Conservation (phyloP, 371 early-diverging fungal genomes). For the Mucor indicus region DNA sequence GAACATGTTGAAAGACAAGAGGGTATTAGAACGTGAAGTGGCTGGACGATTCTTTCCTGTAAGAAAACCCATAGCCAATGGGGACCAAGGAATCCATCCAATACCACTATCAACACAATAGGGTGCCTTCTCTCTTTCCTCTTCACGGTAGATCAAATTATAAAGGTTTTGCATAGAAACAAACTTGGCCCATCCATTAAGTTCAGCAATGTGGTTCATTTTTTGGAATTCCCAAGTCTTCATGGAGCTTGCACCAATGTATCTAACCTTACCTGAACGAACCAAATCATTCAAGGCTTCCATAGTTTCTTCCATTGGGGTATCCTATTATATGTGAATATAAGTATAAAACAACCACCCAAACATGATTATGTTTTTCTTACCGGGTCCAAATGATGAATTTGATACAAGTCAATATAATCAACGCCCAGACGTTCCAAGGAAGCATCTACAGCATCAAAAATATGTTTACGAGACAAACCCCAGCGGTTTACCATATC, state of each 20-base stretch:
- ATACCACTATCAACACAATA: constrained; percentile 43
- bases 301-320: constrained; percentile 52
- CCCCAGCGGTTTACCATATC: constrained; percentile 32
- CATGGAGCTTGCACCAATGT: constrained; percentile 39
- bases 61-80: constrained; percentile 41
- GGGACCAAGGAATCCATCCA: constrained; percentile 54
- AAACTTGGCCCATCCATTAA: constrained; percentile 53
- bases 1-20: too few relatives aligned
- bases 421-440: constrained; percentile 47
- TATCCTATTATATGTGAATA: constrained; percentile 16
- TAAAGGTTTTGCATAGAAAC: constrained; percentile 51
- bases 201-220: constrained; percentile 38
- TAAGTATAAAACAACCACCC: too few relatives aligned
- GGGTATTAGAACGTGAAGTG: constrained; percentile 5
- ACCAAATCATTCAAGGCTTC: constrained; percentile 55
- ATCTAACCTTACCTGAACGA: constrained; percentile 45
- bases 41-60: constrained; percentile 30
- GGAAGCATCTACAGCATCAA: constrained; percentile 50
- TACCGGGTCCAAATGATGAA: constrained; percentile 40
- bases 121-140: constrained; percentile 60
- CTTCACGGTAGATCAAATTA: constrained; percentile 59
- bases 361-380: too few relatives aligned
- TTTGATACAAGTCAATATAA: constrained; percentile 64
- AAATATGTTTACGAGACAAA: constrained; percentile 51
- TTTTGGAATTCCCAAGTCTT: constrained; percentile 43